Evolutionary conservation across 108 stramenopile species (phyloP), one percentile per base, ranked within the genome.

Genomic region (Aurantiochytrium sp.): DNA sequence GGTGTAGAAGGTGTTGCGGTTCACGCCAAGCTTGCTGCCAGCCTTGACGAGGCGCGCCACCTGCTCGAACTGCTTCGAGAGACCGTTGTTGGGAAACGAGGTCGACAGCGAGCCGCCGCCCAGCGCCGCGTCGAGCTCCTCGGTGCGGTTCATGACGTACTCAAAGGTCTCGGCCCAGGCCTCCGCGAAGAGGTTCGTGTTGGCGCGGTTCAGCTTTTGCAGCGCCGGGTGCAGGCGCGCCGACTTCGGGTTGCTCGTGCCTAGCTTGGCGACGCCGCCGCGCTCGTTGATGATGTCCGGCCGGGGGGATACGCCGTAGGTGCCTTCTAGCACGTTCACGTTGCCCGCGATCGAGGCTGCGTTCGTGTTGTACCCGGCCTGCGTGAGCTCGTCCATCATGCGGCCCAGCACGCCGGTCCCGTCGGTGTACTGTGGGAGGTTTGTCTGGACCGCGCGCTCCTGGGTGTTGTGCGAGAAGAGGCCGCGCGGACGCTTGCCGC

Each of bases 1-100:
- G 21, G 90, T 85, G 85, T 88, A 95, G 55, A 95, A 94, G 6
- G 93, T 90, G 88, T 94, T 93, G 4, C 94, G 93, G 55, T 95
- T 91, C 37, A 21, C 19, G 12, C 31, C 68, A 4, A 87, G 48
- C 4, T 4, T 22, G 10, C 31, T 32, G 50, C 50, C 30, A 0
- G 36, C 68, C 6, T 5, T 53, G 30, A 87, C 24, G 42, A 87
- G 12, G 36, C 21, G 12, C 31, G 52, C 45, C 4, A 87, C 87
- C 24, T 52, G 52, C 12, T 52, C 52, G 34, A 87, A 69, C 68
- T 68, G 87, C 10, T n/a, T 8, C 4, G 31, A 27, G 4, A 87
- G 42, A 2, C 34, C 27, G 3, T 6, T 42, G 54, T 19, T 19
- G 6, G n/a, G 8, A 52, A 4, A 21, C 30, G 6, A 4, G 2